A percentile compares a stretch with the other conserved stretches of the same genome.
These are phyloP conservation scores for Pleoardoris graminearum DNA, from an alignment of 2,329 filamentous ascomycete species.

Conservation along the genomic window DNA sequence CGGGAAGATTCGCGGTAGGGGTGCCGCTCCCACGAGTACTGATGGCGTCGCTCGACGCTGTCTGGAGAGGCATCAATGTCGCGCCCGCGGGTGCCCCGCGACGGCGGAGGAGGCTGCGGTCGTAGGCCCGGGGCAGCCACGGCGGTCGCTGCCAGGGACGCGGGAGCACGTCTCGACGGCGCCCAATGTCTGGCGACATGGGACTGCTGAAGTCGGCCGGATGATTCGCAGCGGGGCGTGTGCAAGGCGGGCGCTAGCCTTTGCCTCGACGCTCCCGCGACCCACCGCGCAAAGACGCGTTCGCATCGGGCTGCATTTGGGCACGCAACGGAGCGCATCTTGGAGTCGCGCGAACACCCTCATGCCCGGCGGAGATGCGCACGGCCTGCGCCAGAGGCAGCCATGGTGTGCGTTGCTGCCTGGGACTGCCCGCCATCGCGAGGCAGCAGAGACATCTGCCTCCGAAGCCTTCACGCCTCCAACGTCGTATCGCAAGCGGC, in stretches of 20 bases:
- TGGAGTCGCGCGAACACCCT: constrained; percentile 9
- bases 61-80: no score
- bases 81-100: not conserved
- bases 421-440: constrained; percentile 16
- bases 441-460: constrained; percentile 8
- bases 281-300: constrained; percentile 17
- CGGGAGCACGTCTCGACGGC: constrained; percentile 21
- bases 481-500: not conserved
- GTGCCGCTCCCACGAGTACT: not conserved
- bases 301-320: constrained; percentile 17
- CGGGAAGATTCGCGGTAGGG: not conserved
- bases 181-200: constrained; percentile 28
- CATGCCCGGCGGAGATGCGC: constrained; percentile 4
- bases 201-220: constrained; percentile 20
- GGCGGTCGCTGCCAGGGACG: constrained; percentile 23
- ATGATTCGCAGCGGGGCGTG: constrained; percentile 25
- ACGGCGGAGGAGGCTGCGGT: not conserved
- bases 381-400: not conserved
- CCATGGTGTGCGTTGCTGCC: not conserved
- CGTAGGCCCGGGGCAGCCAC: not conserved
- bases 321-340: not conserved
- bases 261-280: constrained; percentile 13
- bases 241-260: constrained; percentile 19
- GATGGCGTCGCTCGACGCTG: no score
- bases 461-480: not conserved